These are phyloP conservation scores for Fraxinus sp. DNA, from an alignment of 305 asterid species.

Conservation along the genomic window DNA sequence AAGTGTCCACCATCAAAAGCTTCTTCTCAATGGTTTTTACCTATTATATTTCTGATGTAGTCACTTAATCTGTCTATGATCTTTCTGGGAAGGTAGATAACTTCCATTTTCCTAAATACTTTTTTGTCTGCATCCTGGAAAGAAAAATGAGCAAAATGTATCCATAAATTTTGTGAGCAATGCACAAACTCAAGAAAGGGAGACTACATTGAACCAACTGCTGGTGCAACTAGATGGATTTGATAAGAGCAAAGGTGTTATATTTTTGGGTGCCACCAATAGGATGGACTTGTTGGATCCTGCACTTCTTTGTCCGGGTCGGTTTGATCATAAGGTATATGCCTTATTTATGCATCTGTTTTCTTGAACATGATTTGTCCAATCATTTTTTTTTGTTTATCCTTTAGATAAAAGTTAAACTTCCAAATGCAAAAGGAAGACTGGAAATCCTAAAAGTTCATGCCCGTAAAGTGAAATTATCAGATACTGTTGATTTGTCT, in stretches of 20 bases:
- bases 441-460: slow-evolving; percentile 49
- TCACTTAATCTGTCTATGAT: background rate
- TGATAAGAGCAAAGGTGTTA: slow-evolving; percentile 97
- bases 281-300: slow-evolving; percentile 95
- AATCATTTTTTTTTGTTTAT: background rate
- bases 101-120: too few species aligned
- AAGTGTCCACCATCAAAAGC: slow-evolving; percentile 75
- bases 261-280: slow-evolving; percentile 94
- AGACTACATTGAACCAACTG: slow-evolving; percentile 92
- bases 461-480: slow-evolving; percentile 43
- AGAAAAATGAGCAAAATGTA: too few species aligned
- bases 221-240: slow-evolving; percentile 93
- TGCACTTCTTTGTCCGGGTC: slow-evolving; percentile 99
- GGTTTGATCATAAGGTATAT: slow-evolving; percentile 90
- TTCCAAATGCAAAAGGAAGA: slow-evolving; percentile 55
- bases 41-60: background rate
- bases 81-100: too few species aligned
- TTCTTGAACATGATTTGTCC: slow-evolving; percentile 28
- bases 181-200: slow-evolving; percentile 90
- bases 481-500: slow-evolving; percentile 46
- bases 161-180: slow-evolving; percentile 19
- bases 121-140: too few species aligned
- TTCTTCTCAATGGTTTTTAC: slow-evolving; percentile 82
- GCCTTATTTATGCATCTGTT: background rate
- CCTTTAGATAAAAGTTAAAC: slow-evolving; percentile 28